phyloP scores from a whole-genome alignment of 371 early-diverging fungal species.

The Phascolomyces articulosus region DNA sequence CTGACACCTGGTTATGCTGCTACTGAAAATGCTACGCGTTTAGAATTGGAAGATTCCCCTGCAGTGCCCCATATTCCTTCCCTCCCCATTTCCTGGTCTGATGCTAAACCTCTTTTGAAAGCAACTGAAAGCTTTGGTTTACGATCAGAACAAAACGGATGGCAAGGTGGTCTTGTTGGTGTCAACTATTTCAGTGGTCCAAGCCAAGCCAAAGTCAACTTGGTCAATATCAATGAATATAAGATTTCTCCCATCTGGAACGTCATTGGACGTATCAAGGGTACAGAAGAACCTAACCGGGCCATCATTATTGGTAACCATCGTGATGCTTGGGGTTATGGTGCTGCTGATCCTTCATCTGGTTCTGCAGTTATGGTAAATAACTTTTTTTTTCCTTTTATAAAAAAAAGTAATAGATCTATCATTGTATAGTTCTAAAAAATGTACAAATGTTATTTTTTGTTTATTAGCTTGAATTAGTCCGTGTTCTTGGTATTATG shows the following conservation, averaged over 20 bases:
- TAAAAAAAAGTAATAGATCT: background rate
- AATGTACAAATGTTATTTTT: no score
- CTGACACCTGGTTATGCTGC: conserved; percentile 64
- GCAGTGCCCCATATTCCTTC: conserved; percentile 64
- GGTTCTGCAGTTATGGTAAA: conserved; percentile 63
- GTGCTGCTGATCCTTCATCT: conserved; percentile 66
- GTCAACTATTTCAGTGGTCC: conserved; percentile 61
- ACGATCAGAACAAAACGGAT: conserved; percentile 16
- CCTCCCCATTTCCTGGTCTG: conserved; percentile 67
- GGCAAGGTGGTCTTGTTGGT: conserved; percentile 50
- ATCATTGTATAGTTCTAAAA: background rate
- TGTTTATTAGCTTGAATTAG: conserved; percentile 53
- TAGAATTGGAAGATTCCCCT: conserved; percentile 44
- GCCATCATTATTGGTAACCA: conserved; percentile 63
- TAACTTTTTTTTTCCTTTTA: background rate
- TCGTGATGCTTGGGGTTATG: conserved; percentile 69
- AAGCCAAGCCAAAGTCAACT: conserved; percentile 45
- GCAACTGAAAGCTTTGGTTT: conserved; percentile 51
- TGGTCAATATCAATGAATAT: conserved; percentile 57
- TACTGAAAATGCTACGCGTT: conserved; percentile 50
- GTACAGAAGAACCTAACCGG: conserved; percentile 56
- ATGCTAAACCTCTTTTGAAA: conserved; percentile 57
- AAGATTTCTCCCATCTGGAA: conserved; percentile 65
- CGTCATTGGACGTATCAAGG: conserved; percentile 62
- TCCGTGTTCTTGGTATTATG: conserved; percentile 57